Base-by-base conservation (phyloP, 768 basidiomycete species). In the Flagelloscypha sp. region DNA sequence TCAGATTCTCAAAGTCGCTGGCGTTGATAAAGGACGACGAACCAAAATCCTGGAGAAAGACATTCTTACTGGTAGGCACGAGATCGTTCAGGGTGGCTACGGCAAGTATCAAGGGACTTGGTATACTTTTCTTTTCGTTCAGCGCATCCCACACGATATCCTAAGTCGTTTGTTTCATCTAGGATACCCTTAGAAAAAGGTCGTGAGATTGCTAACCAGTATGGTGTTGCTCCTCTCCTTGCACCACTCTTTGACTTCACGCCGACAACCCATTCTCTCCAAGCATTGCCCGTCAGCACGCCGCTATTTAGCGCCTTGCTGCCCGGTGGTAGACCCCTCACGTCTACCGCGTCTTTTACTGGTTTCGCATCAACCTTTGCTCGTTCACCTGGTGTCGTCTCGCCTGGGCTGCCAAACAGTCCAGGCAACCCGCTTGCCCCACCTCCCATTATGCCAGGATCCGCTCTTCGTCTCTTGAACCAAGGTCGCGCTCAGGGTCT, bases 21-120 rank as follows among this genome's bases (percentile, higher is more conserved):
- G 95, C 27, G 85, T 98, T 42, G 90, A 94, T 65, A 99, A 99
- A 60, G 92, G 92, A 1, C 76, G 84, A 28, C 74, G 95, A 25
- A 97, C 94, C 11, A 97, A 97, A 73, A 95, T 98, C 36, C 66
- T 89, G 10, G 86, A 98, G 70, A 95, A 93, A 58, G 94, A 99
- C 63, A 89, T 99, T 43, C 72, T 93, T 27, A 84, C 85, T 38
- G 92, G 90, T 30, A 83, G 84, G 59, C 89, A 95, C 58, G 94
- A 99, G 59, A 98, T 98, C 56, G 89, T 99, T 5, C 95, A 98
- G 58, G 95, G 95, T 24, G 95, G 95, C 20, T 98, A 98, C 55
- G 95, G 95, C 17, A 94, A 97, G 65, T 99, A 97, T 56, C 95
- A 99, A 58, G 95, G 95, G 45, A 98, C 94, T 38, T 99, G 95